These are phyloP conservation scores for Hibiscus tridactylites DNA, from an alignment of 345 rosid species.

Conservation along the genomic window DNA sequence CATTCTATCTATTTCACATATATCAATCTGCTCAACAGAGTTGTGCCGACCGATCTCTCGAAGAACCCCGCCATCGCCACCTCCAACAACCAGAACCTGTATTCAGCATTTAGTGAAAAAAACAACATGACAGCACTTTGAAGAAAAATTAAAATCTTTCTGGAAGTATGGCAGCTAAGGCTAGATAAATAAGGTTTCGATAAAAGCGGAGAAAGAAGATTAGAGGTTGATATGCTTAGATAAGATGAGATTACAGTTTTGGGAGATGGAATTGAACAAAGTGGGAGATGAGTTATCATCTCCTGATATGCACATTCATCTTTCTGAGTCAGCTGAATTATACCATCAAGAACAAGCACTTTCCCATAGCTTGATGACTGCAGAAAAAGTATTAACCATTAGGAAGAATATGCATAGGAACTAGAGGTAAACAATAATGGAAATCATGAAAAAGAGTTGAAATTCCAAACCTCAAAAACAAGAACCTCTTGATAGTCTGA, in stretches of 20 bases:
- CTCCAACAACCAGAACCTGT: constrained; percentile 97
- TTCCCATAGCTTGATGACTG: constrained; percentile 87
- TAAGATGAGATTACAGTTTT: constrained; percentile 41
- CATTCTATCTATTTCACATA: constrained; percentile 95
- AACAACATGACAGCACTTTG: neutral
- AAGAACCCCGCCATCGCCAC: constrained; percentile 98
- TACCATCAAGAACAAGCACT: constrained; percentile 97
- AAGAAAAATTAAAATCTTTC: neutral
- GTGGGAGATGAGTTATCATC: constrained; percentile 97
- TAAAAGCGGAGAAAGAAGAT: neutral
- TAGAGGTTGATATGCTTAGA: neutral
- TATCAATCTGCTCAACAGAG: constrained; percentile 83
- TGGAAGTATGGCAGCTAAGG: neutral
- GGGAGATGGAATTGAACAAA: constrained; percentile 80
- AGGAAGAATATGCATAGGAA: neutral
- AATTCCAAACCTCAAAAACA: constrained; percentile 68
- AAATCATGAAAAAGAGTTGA: constrained; percentile 2
- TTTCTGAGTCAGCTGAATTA: constrained; percentile 89
- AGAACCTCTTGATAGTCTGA: constrained; percentile 89
- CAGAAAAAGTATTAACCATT: constrained; percentile 14
- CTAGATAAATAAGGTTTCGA: neutral
- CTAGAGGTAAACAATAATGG: neutral
- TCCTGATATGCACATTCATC: constrained; percentile 98
- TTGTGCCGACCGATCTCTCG: constrained; percentile 81
- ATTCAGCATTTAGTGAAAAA: neutral